Conservation (phyloP, 306 rosid genomes). For the Fagus sylvatica region DNA sequence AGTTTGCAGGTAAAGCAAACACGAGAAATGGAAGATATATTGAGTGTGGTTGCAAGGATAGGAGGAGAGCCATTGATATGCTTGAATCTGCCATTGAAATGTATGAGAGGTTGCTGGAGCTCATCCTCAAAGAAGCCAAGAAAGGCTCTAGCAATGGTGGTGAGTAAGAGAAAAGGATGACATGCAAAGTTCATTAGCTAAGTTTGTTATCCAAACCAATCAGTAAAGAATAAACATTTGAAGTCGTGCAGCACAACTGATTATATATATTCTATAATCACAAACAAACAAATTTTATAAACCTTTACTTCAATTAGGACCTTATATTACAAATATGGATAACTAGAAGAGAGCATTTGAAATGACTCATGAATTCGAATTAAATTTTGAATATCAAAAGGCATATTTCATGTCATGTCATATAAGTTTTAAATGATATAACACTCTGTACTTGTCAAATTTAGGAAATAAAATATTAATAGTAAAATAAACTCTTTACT, state of each 20-base stretch:
- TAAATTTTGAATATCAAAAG: too few species aligned
- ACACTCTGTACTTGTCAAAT: too few species aligned
- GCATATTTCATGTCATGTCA: too few species aligned
- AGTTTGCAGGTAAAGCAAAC: conserved; percentile 25
- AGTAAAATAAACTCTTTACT: too few species aligned
- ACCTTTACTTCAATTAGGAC: neutral
- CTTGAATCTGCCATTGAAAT: conserved; percentile 62
- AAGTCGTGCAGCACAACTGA: neutral
- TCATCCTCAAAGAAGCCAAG: conserved; percentile 62
- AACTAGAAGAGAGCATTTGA: too few species aligned
- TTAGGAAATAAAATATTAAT: too few species aligned
- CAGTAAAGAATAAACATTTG: neutral
- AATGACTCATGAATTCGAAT: too few species aligned
- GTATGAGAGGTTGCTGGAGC: conserved; percentile 66
- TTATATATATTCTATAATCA: neutral
- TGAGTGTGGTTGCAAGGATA: conserved; percentile 36
- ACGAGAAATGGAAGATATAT: conserved; percentile 31
- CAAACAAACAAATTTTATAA: neutral
- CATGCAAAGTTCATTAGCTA: neutral
- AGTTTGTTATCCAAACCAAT: neutral
- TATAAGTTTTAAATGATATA: too few species aligned
- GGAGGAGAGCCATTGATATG: conserved; percentile 54
- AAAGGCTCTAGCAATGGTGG: conserved; percentile 8
- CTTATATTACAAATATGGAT: too few species aligned
- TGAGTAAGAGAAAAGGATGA: neutral